Evolutionary conservation across 2,329 filamentous ascomycete species (phyloP).

Genomic region (Claviceps quebecensis): DNA sequence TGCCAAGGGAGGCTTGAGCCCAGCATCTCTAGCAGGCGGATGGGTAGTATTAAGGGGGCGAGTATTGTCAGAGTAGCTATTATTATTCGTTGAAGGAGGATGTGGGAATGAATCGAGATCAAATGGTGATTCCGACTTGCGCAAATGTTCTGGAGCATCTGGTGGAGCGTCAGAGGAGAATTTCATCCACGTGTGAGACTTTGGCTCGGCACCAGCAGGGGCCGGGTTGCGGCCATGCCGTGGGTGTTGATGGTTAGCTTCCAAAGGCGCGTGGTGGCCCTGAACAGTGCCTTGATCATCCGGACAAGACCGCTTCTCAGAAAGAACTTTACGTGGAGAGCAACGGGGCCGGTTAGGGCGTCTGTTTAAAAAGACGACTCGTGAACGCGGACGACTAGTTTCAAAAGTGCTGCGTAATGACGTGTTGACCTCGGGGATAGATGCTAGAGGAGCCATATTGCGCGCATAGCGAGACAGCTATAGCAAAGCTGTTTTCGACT

Average conservation of each 20-base stretch:
- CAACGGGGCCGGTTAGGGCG: slow-evolving; percentile 12
- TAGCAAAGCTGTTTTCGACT: slow-evolving; percentile 8
- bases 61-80: neutral
- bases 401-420: slow-evolving; percentile 9
- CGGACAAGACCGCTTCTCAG: slow-evolving; percentile 1
- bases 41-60: neutral
- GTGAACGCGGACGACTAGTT: slow-evolving; percentile 12
- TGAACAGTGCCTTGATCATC: neutral
- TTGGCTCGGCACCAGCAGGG: neutral
- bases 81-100: slow-evolving; percentile 8
- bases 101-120: slow-evolving; percentile 13
- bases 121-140: slow-evolving; percentile 9
- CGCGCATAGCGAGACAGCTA: slow-evolving; percentile 2
- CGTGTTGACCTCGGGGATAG: slow-evolving; percentile 14
- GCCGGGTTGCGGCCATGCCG: neutral
- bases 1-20: slow-evolving; percentile 5
- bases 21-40: neutral
- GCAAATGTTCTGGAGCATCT: neutral
- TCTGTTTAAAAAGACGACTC: slow-evolving; percentile 14
- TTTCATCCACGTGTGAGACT: slow-evolving; percentile 1
- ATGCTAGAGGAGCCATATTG: slow-evolving; percentile 17
- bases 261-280: neutral
- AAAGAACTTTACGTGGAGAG: slow-evolving; percentile 4
- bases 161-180: neutral
- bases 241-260: neutral